Evolutionary conservation across 495 filamentous ascomycete genomes (phyloP), one percentile per base, ranked within the genome.

Genomic region (Parachaetomium inaequale): DNA sequence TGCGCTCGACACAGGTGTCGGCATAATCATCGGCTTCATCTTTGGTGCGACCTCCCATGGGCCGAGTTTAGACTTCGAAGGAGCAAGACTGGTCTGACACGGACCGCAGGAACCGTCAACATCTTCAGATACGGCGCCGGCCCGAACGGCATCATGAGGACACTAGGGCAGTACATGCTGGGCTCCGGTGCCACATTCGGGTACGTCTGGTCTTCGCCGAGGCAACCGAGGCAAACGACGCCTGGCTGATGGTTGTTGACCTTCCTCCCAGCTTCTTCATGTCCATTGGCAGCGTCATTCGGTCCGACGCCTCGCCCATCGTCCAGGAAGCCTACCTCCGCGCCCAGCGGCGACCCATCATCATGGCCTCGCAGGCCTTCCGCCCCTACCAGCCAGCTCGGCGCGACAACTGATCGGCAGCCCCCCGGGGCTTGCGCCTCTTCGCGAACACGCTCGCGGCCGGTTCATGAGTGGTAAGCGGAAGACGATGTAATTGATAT

Each of bases 131-230:
- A 91, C 67, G 94, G 94, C 34, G 89, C 92, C 23, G 94, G 94
- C 14, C 87, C 92, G 5, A 96, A 97, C 68, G 94, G 94, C 49
- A 87, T 96, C 65, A 88, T 96, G 82, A 83, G 94, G 64, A 96
- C 91, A 60, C 78, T 98, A 36, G 93, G 93, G 56, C 93, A 97
- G 77, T 97, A 96, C 73, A 98, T 98, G 94, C 72, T 92, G 32
- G 93, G 91, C n/a, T 97, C 94, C 28, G 92, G 92, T 47, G 92
- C 92, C 25, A 96, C 92, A 38, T 98, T 98, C 72, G 94, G 94
- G 94, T 98, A 83, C 55, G 85, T n/a, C 49, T 12, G 19, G 11
- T 26, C 11, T 19, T 26, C 8, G 26, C 1, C 5, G 3, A 0
- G 17, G n/a, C 19, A n/a, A 34, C 2, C n/a, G 19, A n/a, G n/a